Evolutionary conservation across 768 basidiomycete species (phyloP), one percentile per base, ranked within the genome.

Genomic region (Kwoniella sp.): DNA sequence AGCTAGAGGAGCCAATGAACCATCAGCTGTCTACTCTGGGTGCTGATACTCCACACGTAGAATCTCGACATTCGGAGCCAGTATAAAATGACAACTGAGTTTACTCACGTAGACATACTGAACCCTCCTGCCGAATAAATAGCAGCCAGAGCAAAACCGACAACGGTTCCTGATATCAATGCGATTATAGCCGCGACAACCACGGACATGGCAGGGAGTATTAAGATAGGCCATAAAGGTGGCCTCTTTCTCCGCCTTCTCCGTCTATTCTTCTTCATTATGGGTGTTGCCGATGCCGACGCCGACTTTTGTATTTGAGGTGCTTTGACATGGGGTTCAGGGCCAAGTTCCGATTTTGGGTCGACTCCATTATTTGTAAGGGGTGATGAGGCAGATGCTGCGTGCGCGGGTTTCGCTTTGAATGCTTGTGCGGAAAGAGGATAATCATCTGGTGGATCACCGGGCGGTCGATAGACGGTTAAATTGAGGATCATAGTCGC

Each of bases 61-160:
- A 22, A 51, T 61, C 7, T 17, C 23, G 7, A 31, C 17, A 13
- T 11, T 29, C 38, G 5, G 17, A 15, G 31, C 29, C 31, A 25
- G 31, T 15, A 4, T 11, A 12, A 7, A 29, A n/a, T n/a, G n/a
- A n/a, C n/a, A n/a, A n/a, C n/a, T n/a, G n/a, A n/a, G n/a, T n/a
- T n/a, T 15, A 73, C 73, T 69, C 65, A 77, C 76, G 76, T 77
- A 20, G 73, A 75, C 74, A 77, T 75, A 59, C 63, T 69, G 55
- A 77, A 77, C 2, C 69, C 72, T 30, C 76, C 76, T 23, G 76
- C 73, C 38, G 73, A 68, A 63, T 77, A 77, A 11, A 77, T 67
- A 13, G 76, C 76, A 23, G 76, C 76, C 48, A 77, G 38, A 26
- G 76, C 76, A 55, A 77, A 77, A 11, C 76, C 76, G 0, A 77